phyloP scores from a whole-genome alignment of 345 rosid species.

The Pseudoturritis turrita region DNA sequence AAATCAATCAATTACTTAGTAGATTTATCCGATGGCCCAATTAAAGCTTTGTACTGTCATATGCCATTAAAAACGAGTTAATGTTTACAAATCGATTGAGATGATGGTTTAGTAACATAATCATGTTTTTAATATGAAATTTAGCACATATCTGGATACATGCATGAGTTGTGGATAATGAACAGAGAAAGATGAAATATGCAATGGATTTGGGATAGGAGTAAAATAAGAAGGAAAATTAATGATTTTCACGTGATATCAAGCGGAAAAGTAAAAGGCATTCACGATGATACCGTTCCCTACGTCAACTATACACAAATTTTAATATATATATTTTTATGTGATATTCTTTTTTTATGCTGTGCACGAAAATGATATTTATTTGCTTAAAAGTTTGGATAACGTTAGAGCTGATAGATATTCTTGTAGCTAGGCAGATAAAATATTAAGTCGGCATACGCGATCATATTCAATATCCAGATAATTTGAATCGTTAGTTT shows the following conservation, averaged over 20 bases:
- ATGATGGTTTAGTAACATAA: background rate
- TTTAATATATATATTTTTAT: background rate
- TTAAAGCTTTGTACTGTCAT: background rate
- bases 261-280: background rate
- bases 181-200: background rate
- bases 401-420: background rate
- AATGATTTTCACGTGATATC: slow-evolving; percentile 6
- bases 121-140: background rate
- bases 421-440: background rate
- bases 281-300: background rate
- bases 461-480: background rate
- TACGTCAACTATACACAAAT: background rate
- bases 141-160: background rate
- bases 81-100: background rate
- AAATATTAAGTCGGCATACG: background rate
- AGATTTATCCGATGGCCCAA: background rate
- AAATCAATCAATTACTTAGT: background rate
- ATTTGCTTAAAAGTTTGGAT: background rate
- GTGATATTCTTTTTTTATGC: background rate
- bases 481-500: background rate
- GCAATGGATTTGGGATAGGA: background rate
- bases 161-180: background rate
- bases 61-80: background rate
- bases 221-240: background rate
- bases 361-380: background rate